Evolutionary conservation across 192 early-diverging fungal species (phyloP), one percentile per base, ranked within the genome.

Genomic region (Rhizophagus sp.): DNA sequence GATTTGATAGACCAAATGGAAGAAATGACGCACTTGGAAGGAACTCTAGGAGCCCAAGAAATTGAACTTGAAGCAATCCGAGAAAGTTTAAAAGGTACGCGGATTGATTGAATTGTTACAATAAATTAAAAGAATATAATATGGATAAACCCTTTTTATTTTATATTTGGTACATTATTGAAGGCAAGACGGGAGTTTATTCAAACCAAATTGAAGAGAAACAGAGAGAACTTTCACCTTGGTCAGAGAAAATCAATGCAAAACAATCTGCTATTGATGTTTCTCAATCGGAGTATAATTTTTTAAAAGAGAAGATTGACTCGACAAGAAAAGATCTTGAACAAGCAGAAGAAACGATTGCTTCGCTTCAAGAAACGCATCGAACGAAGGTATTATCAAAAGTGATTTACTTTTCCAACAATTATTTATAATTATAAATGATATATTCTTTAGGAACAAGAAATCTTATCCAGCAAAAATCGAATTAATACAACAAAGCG

Each of bases 161-260:
- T 15, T 22, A 19, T 19, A 69, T 34, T 17, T 36, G 33, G 6
- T 36, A 36, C 36, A 36, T 36, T 39, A 39, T 34, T 34, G 36
- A 52, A 86, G 95, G 93, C 52, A 99, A 98, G 83, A 98, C 98
- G 0, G 91, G 95, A 47, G 88, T 74, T n/a, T 93, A 94, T 79
- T 91, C 95, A 62, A 82, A 86, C 34, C 83, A 95, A 62, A 96
- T 99, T 25, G 95, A 95, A 80, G 86, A 92, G 68, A 90, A 95
- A 78, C 95, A 99, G 83, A 89, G 89, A 33, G 90, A 95, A 76
- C 84, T 98, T 24, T 92, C 91, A 7, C 98, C 97, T 2, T 97
- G 94, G 94, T 87, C 87, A 62, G 39, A 41, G 39, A 41, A 41
- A 41, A 41, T 41, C 39, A 41, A 41, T 41, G 39, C 39, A 41